These are phyloP conservation scores for Excoecaria cochinchinensis DNA, from an alignment of 345 rosid genomes.

Conservation along the genomic window DNA sequence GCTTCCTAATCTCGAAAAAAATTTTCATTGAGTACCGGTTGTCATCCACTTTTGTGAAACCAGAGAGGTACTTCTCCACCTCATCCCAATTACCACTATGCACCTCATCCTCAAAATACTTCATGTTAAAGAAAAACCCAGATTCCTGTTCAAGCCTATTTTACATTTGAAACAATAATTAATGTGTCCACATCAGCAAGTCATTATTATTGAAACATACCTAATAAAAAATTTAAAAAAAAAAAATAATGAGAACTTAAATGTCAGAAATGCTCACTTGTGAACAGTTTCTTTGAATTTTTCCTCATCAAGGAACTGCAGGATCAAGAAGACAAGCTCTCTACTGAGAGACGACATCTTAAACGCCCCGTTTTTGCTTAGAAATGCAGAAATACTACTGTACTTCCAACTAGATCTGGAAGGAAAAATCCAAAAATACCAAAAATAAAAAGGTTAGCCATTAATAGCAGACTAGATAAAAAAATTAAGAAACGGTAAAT, in stretches of 20 bases:
- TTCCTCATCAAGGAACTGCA: conserved; percentile 99
- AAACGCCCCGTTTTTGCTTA: conserved; percentile 36
- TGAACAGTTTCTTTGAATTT: conserved; percentile 99
- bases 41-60: conserved; percentile 96
- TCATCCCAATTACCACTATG: conserved; percentile 98
- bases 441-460: background rate
- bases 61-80: conserved; percentile 95
- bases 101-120: conserved; percentile 98
- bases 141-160: conserved; percentile 97
- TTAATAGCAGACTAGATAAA: conserved; percentile 14
- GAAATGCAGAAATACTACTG: conserved; percentile 31
- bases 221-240: background rate
- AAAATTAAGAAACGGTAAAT: background rate
- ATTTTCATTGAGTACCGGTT: conserved; percentile 98
- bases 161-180: conserved; percentile 24
- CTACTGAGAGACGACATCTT: conserved; percentile 96
- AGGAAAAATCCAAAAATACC: conserved; percentile 25
- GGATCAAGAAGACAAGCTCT: conserved; percentile 97
- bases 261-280: conserved; percentile 49
- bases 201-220: background rate
- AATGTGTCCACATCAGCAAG: conserved; percentile 23
- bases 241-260: background rate
- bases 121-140: conserved; percentile 98
- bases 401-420: conserved; percentile 68
- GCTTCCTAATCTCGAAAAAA: conserved; percentile 98